These are phyloP conservation scores for Rhododendron molle DNA, from an alignment of 148 eudicot species.

Conservation along the genomic window DNA sequence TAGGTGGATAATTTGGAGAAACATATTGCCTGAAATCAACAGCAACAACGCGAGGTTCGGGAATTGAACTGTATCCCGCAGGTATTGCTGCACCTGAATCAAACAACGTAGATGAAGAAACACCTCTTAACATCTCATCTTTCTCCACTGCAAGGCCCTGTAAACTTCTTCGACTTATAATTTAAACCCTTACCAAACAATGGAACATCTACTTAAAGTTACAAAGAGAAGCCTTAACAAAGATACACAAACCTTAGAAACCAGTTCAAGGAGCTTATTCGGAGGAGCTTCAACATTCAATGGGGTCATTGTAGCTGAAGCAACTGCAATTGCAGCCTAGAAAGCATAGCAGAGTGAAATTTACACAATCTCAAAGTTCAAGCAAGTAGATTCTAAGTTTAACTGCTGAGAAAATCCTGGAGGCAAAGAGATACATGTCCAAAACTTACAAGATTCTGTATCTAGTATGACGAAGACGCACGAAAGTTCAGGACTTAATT, in stretches of 20 bases:
- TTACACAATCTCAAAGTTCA: background rate
- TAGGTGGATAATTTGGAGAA: background rate
- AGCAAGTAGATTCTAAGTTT: background rate
- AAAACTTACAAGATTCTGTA: background rate
- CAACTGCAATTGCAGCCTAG: conserved; percentile 82
- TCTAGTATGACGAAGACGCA: background rate
- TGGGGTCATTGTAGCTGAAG: conserved; percentile 88
- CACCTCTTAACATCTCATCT: conserved; percentile 64
- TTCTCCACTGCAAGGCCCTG: conserved; percentile 98
- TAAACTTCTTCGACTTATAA: conserved; percentile 32
- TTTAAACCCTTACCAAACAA: background rate
- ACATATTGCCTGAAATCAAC: conserved; percentile 67
- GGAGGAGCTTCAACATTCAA: conserved; percentile 66
- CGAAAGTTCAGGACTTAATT: background rate
- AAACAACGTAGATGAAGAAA: conserved; percentile 45
- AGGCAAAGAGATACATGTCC: background rate
- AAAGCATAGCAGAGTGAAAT: conserved; percentile 1
- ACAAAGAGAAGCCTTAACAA: background rate
- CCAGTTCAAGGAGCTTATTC: conserved; percentile 75
- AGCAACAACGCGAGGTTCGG: conserved; percentile 48
- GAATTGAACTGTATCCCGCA: conserved; percentile 58
- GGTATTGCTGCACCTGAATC: conserved; percentile 43
- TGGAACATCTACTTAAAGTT: background rate
- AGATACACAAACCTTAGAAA: conserved; percentile 59
- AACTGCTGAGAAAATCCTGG: background rate